Conservation (phyloP, 163 green algal species). For the Scenedesmus sp. region DNA sequence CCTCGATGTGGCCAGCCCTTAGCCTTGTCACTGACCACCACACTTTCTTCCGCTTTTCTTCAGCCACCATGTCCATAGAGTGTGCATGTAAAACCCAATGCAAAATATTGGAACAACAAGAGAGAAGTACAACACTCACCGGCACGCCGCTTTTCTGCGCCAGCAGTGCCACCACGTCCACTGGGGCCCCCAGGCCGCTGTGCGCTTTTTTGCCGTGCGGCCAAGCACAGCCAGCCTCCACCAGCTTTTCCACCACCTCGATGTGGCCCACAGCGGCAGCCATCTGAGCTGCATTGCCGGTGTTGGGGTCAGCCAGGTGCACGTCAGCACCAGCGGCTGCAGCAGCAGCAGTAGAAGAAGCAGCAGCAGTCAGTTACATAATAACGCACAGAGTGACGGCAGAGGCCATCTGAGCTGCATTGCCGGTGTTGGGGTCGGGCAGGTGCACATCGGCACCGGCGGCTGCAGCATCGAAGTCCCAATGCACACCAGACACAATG, state of each 20-base stretch:
- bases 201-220: constrained; percentile 49
- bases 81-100: no score
- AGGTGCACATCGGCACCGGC: neutral
- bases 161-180: constrained; percentile 49
- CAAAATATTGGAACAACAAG: neutral
- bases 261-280: constrained; percentile 46
- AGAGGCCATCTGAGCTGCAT: neutral
- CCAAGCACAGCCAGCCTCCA: constrained; percentile 39
- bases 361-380: neutral
- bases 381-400: neutral
- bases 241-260: constrained; percentile 42
- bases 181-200: constrained; percentile 34
- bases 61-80: no score
- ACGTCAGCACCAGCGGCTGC: constrained; percentile 48
- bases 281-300: constrained; percentile 49
- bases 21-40: no score
- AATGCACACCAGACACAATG: neutral
- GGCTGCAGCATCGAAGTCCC: neutral
- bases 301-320: constrained; percentile 45
- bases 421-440: neutral
- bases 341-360: neutral
- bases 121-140: constrained; percentile 11
- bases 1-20: constrained; percentile 27
- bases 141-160: constrained; percentile 35
- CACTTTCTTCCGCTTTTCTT: no score